Evolutionary conservation across 2,329 filamentous ascomycete species (phyloP), one percentile per base, ranked within the genome.

Genomic region (Penicillium sp.): DNA sequence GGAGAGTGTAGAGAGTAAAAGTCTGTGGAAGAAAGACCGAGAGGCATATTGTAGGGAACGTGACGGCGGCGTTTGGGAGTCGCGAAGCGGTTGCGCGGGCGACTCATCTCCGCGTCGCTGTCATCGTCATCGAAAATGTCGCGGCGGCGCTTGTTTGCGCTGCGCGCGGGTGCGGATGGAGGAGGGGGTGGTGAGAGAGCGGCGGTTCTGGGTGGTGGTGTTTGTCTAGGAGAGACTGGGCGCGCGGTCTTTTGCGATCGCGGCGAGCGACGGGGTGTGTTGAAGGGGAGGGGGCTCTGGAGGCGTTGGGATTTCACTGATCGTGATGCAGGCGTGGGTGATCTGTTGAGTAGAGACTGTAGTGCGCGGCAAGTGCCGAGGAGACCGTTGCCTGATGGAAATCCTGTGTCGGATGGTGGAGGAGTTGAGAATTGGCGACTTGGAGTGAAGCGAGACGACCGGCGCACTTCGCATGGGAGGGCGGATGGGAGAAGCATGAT

Each of bases 1-100:
- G 70, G 72, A 41, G 71, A 71, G 38, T 74, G 67, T 10, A 79
- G 69, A 5, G 76, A 73, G 56, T 76, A 75, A 59, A 80, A 81
- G 58, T 80, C 78, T 19, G 74, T 70, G 13, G 68, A 71, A 9
- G 72, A 71, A 9, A 81, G 67, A 19, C 79, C 78, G 4, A 79
- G 66, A 0, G 79, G 79, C 35, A 81, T 64, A n/a, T 78, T 69
- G 37, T 74, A 73, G 2, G 79, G 78, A 12, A 73, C 65, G 25
- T 75, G 70, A 19, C 78, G 71, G 40, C 66, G 73, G 60, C 78
- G 75, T 63, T 81, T 81, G 5, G 79, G 79, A 12, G 79, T 81
- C 4, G 75, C 74, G 56, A 73, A 72, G 38, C 65, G 68, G 46
- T 69, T 60, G 40, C 62, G 62, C 35, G 41, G 38, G 56, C 53